Base-by-base conservation (phyloP, 1,139 yeast species). In the Starmera stellimalicola region DNA sequence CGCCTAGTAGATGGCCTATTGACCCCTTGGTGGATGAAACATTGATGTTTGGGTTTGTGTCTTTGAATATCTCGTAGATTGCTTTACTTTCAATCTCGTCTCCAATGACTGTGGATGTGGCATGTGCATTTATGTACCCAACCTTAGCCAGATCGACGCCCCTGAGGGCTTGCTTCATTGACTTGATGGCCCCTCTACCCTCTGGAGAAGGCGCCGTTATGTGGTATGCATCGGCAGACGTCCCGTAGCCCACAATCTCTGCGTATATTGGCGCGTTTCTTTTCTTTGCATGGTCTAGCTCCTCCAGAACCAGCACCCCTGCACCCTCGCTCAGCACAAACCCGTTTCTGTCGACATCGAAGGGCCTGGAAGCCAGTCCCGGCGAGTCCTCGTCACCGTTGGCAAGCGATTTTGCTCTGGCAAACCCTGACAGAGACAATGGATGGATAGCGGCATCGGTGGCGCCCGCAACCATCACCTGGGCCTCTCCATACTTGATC, bases 321-420 rank as follows among this genome's bases (percentile, higher is more conserved):
- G 91, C 66, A 1, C 99, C 99, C 61, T 93, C 99, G 29, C 95
- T 80, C 32, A 93, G 66, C 0, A 93, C 96, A 58, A 93, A 93
- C 7, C 99, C 99, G 39, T 68, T 70, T 38, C 99, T 61, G 7
- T 62, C 59, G 12, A 57, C 57, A 52, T 93, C 98, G 57, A 93
- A 93, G 0, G 99, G 99, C 39, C 96, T 62, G 10, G 94, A 81
- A 0, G 95, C 84, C 24, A 59, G 56, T 5, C 50, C 48, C 1
- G 95, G 95, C 2, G 54, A 53, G 33, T 78, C 80, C 40, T 74
- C 77, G 47, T 52, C 78, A 25, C 61, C 68, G 0, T 88, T 72
- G 2, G 79, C 76, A 10, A 91, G 72, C 6, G 94, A 78, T 45
- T 85, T 77, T 5, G 96, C 94, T 34, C 97, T 63, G 2, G 95